A percentile compares a stretch with the other conserved stretches of the same genome.
phyloP scores from a whole-genome alignment of 2,329 filamentous ascomycete genomes.

The Colletotrichum trifolii region DNA sequence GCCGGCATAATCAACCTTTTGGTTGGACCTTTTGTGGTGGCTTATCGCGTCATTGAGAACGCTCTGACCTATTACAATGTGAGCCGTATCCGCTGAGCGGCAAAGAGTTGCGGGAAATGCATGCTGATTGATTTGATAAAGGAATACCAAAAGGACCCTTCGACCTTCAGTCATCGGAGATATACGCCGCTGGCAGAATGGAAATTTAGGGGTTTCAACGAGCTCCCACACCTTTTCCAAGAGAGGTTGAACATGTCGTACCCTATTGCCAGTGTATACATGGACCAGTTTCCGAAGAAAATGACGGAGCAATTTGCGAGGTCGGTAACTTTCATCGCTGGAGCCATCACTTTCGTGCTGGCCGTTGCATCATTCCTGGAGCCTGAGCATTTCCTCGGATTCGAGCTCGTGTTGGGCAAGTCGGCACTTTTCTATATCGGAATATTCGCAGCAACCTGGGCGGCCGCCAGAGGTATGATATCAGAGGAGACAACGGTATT shows the following conservation, averaged over 20 bases:
- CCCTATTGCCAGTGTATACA: slow-evolving; percentile 89
- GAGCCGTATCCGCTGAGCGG: slow-evolving; percentile 43
- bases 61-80: slow-evolving; percentile 96
- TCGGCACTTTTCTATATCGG: slow-evolving; percentile 93
- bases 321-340: slow-evolving; percentile 88
- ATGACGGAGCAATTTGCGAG: slow-evolving; percentile 88
- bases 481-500: slow-evolving; percentile 91
- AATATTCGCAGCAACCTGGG: slow-evolving; percentile 85
- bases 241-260: slow-evolving; percentile 94
- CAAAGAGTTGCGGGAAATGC: neutral
- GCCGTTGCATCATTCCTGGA: slow-evolving; percentile 88
- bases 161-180: slow-evolving; percentile 85
- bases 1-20: slow-evolving; percentile 88
- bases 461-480: slow-evolving; percentile 82
- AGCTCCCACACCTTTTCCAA: slow-evolving; percentile 90
- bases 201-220: slow-evolving; percentile 99
- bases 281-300: slow-evolving; percentile 96
- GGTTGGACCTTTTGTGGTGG: slow-evolving; percentile 86
- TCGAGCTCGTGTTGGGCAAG: slow-evolving; percentile 89
- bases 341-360: slow-evolving; percentile 87
- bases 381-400: slow-evolving; percentile 88
- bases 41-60: slow-evolving; percentile 87
- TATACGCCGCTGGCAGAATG: slow-evolving; percentile 96
- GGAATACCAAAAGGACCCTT: slow-evolving; percentile 96
- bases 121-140: slow-evolving; percentile 46